A percentile compares a stretch with the other conserved stretches of the same genome.
These are phyloP conservation scores for Aspergillus hortae DNA, from an alignment of 2,329 filamentous ascomycete species.

Conservation along the genomic window DNA sequence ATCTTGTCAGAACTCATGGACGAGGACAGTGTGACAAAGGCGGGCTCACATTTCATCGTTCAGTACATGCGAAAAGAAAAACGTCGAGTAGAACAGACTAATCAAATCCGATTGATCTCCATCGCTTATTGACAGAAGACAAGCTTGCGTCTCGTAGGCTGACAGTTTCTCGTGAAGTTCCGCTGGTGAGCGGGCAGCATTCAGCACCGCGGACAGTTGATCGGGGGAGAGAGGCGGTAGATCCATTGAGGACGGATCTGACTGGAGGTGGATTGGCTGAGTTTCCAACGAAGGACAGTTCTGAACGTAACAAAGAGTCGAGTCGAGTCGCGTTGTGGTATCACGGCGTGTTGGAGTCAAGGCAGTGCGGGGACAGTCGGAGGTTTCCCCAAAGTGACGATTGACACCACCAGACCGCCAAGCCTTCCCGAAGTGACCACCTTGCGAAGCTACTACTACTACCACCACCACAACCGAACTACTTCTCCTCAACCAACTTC, in stretches of 20 bases:
- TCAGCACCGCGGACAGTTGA: conserved; percentile 27
- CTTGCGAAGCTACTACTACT: conserved; percentile 32
- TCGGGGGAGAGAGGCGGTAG: conserved; percentile 27
- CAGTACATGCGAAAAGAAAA: conserved; percentile 39
- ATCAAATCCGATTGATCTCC: conserved; percentile 26
- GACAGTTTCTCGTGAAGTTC: conserved; percentile 34
- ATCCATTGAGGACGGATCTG: conserved; percentile 21
- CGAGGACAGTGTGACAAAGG: background rate
- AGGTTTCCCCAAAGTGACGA: conserved; percentile 21
- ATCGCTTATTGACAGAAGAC: conserved; percentile 23
- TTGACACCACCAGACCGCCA: conserved; percentile 26
- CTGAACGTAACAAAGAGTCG: background rate
- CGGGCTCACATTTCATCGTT: conserved; percentile 36
- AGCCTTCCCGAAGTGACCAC: conserved; percentile 41
- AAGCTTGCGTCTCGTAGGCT: conserved; percentile 34
- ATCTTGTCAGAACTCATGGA: conserved; percentile 3
- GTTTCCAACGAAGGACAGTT: background rate
- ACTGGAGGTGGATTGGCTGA: background rate
- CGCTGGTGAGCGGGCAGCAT: conserved; percentile 26
- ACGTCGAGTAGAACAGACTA: conserved; percentile 37
- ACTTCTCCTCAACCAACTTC: conserved; percentile 18
- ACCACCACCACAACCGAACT: no score
- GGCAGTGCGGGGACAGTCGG: conserved; percentile 31
- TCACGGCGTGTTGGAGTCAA: background rate
- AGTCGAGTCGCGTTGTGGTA: background rate